phyloP scores from a whole-genome alignment of 2,329 filamentous ascomycete species.

The Polytolypa hystricis region DNA sequence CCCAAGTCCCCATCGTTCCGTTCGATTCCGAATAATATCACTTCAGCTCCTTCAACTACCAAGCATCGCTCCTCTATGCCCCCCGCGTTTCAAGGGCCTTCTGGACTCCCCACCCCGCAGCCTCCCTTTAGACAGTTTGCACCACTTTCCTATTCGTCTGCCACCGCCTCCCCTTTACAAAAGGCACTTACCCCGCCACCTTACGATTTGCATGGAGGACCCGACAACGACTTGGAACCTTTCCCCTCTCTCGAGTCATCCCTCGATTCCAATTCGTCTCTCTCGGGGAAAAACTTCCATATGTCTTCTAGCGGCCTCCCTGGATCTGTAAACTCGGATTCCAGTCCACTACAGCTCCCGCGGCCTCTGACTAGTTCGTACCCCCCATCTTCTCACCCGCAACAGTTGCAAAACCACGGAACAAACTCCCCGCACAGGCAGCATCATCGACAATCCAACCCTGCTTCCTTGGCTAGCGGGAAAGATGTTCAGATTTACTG shows the following conservation, averaged over 20 bases:
- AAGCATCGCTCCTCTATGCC: constrained; percentile 52
- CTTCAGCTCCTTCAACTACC: constrained; percentile 28
- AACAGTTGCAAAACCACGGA: constrained; percentile 16
- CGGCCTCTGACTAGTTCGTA: constrained; percentile 29
- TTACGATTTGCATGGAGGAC: constrained; percentile 42
- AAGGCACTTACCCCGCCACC: constrained; percentile 78
- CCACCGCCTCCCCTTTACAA: constrained; percentile 83
- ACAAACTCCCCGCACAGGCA: constrained; percentile 17
- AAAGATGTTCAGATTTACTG: constrained; percentile 75
- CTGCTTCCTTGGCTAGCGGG: constrained; percentile 42
- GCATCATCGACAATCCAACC: constrained; percentile 27
- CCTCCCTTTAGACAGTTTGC: constrained; percentile 34
- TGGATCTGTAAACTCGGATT: constrained; percentile 57
- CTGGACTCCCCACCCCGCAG: constrained; percentile 28
- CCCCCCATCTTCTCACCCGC: constrained; percentile 21
- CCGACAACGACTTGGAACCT: constrained; percentile 55
- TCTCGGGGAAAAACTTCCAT: constrained; percentile 56
- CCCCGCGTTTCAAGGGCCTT: constrained; percentile 43
- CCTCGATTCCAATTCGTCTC: constrained; percentile 43
- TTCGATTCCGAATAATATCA: constrained; percentile 27
- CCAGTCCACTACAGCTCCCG: constrained; percentile 39
- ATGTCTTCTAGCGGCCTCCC: constrained; percentile 54
- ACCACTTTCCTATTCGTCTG: constrained; percentile 48
- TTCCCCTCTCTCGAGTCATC: constrained; percentile 84
- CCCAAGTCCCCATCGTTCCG: constrained; percentile 31